Percentiles rank a stretch among this genome's conserved stretches.
Conservation (phyloP, 1,139 yeast genomes). For the Candida sanyaensis region DNA sequence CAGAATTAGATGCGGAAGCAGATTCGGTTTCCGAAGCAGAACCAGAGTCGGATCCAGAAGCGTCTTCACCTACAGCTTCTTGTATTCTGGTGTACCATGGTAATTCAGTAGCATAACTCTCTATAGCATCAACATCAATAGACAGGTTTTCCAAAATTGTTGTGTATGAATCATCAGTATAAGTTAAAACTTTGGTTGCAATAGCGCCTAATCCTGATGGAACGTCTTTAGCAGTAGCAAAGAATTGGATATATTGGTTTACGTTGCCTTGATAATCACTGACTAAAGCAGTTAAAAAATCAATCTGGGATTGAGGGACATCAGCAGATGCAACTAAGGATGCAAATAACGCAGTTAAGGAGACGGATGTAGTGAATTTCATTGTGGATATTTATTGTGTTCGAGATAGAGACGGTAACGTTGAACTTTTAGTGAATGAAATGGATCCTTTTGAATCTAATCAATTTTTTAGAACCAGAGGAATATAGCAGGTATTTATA, state of each 20-base stretch:
- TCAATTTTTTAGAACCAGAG: not conserved
- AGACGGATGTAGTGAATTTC: slow-evolving; percentile 17
- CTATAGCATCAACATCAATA: slow-evolving; percentile 27
- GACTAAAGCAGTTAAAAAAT: slow-evolving; percentile 43
- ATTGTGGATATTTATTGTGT: slow-evolving; percentile 11
- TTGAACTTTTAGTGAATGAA: no score
- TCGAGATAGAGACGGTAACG: no score
- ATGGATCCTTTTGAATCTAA: no score
- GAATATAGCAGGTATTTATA: not conserved
- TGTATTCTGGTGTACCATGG: slow-evolving; percentile 45
- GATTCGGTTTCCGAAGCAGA: slow-evolving; percentile 1
- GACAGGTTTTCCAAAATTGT: slow-evolving; percentile 33
- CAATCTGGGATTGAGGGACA: slow-evolving; percentile 28
- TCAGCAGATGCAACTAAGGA: slow-evolving; percentile 27
- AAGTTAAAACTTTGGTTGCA: slow-evolving; percentile 40
- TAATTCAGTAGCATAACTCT: slow-evolving; percentile 38
- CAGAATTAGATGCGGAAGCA: slow-evolving; percentile 10
- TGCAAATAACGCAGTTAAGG: slow-evolving; percentile 16
- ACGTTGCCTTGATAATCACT: slow-evolving; percentile 32
- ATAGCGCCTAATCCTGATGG: slow-evolving; percentile 38
- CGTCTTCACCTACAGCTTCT: slow-evolving; percentile 19
- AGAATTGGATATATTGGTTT: slow-evolving; percentile 28
- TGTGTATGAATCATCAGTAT: slow-evolving; percentile 42
- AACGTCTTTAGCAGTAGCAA: slow-evolving; percentile 34
- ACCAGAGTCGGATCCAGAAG: slow-evolving; percentile 7